phyloP scores from a whole-genome alignment of 2,329 filamentous ascomycete species.

The Fusarium sp. region DNA sequence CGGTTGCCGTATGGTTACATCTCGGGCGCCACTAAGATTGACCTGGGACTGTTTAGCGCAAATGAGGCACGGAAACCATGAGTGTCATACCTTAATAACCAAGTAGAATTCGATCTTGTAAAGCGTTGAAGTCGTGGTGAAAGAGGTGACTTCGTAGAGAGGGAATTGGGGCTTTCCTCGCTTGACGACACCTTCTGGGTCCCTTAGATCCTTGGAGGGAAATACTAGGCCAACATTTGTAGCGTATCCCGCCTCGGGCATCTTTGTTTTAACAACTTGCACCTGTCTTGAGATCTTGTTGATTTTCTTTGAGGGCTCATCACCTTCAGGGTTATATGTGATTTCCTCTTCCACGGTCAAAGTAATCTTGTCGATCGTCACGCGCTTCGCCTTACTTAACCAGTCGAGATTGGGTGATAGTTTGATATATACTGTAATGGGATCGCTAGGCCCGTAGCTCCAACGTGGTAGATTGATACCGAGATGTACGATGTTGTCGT shows the following conservation, averaged over 20 bases:
- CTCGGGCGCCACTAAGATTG: conserved; percentile 86
- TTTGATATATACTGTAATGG: conserved; percentile 96
- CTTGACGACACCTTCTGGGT: conserved; percentile 88
- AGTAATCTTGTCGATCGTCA: conserved; percentile 94
- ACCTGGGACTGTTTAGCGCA: conserved; percentile 70
- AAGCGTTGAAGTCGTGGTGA: conserved; percentile 92
- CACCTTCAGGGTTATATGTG: conserved; percentile 97
- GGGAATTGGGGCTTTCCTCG: conserved; percentile 90
- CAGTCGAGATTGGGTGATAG: conserved; percentile 93
- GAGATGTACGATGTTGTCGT: conserved; percentile 91
- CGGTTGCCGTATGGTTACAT: conserved; percentile 89
- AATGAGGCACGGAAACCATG: conserved; percentile 11
- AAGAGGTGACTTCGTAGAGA: conserved; percentile 88
- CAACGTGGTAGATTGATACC: conserved; percentile 93
- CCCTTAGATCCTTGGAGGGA: conserved; percentile 88
- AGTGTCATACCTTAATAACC: conserved; percentile 82
- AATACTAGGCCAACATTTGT: conserved; percentile 94
- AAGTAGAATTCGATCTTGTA: conserved; percentile 99
- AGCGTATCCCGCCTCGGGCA: conserved; percentile 92
- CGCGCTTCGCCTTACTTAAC: conserved; percentile 89
- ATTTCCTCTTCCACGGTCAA: conserved; percentile 97
- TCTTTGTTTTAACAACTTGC: conserved; percentile 83
- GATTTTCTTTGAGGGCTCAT: conserved; percentile 91
- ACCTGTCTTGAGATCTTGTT: conserved; percentile 89
- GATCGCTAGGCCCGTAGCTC: conserved; percentile 96